These are phyloP conservation scores for Fraxinus floribunda DNA, from an alignment of 305 asterid genomes.

Conservation along the genomic window DNA sequence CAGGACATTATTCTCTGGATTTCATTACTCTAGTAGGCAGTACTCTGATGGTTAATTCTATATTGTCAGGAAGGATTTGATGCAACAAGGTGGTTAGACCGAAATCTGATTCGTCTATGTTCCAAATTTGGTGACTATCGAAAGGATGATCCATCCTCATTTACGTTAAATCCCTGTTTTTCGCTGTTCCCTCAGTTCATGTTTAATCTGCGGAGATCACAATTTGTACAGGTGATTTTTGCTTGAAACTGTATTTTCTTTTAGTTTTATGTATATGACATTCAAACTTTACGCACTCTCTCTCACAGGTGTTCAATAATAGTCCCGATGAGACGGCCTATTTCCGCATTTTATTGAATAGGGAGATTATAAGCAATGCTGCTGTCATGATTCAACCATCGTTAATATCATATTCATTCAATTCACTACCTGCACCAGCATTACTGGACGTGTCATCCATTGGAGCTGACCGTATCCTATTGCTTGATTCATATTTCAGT, in stretches of 20 bases:
- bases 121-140: conserved; percentile 96
- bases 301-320: conserved; percentile 78
- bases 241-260: conserved; percentile 9
- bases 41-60: background rate
- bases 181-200: conserved; percentile 93
- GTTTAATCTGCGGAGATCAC: conserved; percentile 95
- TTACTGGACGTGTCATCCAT: conserved; percentile 90
- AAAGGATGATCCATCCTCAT: conserved; percentile 90
- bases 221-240: conserved; percentile 77
- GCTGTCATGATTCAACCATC: conserved; percentile 99
- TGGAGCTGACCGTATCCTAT: conserved; percentile 86
- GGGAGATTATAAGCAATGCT: conserved; percentile 89
- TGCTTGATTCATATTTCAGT: conserved; percentile 93
- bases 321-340: conserved; percentile 99
- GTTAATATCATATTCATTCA: conserved; percentile 76
- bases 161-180: conserved; percentile 73
- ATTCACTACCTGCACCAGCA: conserved; percentile 87
- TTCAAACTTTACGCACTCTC: conserved; percentile 5
- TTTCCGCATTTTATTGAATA: conserved; percentile 89
- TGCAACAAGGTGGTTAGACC: conserved; percentile 94
- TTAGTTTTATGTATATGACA: conserved; percentile 10
- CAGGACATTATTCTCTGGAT: background rate
- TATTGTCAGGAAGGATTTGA: conserved; percentile 87
- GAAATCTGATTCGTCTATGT: conserved; percentile 87
- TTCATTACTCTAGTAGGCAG: background rate